Conservation (phyloP, 1,284 basidiomycete genomes). For the Naganishia sp. region DNA sequence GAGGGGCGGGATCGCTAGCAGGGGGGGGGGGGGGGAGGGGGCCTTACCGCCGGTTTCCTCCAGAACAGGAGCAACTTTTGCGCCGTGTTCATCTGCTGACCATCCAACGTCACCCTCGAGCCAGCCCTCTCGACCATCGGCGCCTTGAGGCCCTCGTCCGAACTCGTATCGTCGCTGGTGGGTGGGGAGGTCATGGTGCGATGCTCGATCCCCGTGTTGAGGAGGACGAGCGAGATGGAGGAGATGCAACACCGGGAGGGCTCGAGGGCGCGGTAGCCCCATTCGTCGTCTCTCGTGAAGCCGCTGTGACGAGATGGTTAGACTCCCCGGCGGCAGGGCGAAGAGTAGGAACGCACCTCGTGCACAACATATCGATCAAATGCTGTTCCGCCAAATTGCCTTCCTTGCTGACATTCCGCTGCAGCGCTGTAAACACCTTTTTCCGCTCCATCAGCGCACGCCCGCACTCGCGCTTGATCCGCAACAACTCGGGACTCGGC, state of each 20-base stretch:
- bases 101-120: slow-evolving; percentile 71
- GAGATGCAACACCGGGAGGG: slow-evolving; percentile 95
- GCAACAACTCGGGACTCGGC: slow-evolving; percentile 72
- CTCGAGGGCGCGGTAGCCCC: slow-evolving; percentile 95
- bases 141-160: slow-evolving; percentile 49
- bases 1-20: slow-evolving; percentile 1
- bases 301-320: slow-evolving; percentile 62
- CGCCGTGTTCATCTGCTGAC: slow-evolving; percentile 91
- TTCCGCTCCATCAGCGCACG: slow-evolving; percentile 81
- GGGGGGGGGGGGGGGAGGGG: no score
- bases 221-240: slow-evolving; percentile 91
- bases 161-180: slow-evolving; percentile 2
- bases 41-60: slow-evolving; percentile 97
- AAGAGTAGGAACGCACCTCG: slow-evolving; percentile 68
- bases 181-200: no score
- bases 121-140: slow-evolving; percentile 60
- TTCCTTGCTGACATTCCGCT: slow-evolving; percentile 98
- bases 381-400: slow-evolving; percentile 99
- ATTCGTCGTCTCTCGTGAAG: slow-evolving; percentile 92
- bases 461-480: slow-evolving; percentile 80
- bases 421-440: slow-evolving; percentile 95
- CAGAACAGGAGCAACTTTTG: slow-evolving; percentile 98
- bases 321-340: neutral
- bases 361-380: slow-evolving; percentile 99
- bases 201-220: slow-evolving; percentile 86